Evolutionary conservation across 805 yeast genomes (phyloP), one percentile per base, ranked within the genome.

Genomic region (Wickerhamiella azymoides): DNA sequence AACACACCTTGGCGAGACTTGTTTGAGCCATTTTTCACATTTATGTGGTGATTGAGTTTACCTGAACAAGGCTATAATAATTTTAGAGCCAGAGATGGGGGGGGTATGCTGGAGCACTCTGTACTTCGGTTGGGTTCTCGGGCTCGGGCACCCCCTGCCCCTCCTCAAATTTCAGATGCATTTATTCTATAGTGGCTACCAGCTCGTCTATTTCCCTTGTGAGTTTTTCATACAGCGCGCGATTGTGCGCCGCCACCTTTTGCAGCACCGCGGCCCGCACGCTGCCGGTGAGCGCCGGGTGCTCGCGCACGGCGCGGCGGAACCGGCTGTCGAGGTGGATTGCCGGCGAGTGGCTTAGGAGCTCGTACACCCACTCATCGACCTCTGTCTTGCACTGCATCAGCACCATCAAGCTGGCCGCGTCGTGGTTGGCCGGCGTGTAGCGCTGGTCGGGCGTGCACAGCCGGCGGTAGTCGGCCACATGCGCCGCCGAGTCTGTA

Each of bases 401-500:
- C 24, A 41, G 16, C 11, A 41, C 32, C 24, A 37, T 41, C 14
- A 41, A 16, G n/a, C 44, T 41, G 19, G 25, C 27, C 14, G 24
- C 25, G 16, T 41, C 44, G 25, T 41, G 44, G 25, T 41, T 41
- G 11, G 33, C 26, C 19, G 36, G 14, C 32, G 24, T 30, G 25
- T 32, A 41, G 16, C 27, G 24, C 18, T 32, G 39, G 25, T 32
- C 24, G 16, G 44, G 28, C 6, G 38, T 27, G 18, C 44, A 41
- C 38, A 41, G 14, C 10, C 44, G 37, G 16, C 36, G 14, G 35
- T 32, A 41, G 24, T 41, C 44, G 14, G 33, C 38, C 10, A 24
- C 39, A 33, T 41, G 44, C 10, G 25, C 44, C 2, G 45, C 45
- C 17, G 36, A 18, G 17, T 36, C 45, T n/a, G 40, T 16, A 26